Evolutionary conservation across 106 monocot species (phyloP), one percentile per base, ranked within the genome.

Genomic region (Acorus gramineus): DNA sequence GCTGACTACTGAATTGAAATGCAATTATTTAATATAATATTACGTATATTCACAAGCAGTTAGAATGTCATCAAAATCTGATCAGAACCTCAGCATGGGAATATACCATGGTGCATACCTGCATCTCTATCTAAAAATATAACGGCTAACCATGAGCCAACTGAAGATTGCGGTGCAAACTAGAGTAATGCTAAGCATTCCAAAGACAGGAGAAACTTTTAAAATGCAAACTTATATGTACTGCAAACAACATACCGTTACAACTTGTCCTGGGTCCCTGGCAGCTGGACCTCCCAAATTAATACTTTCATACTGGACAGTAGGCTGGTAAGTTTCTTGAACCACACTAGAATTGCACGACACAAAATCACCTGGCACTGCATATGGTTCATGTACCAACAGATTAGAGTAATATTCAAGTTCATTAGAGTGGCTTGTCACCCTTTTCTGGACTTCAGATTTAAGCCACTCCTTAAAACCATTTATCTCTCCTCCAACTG

Each of bases 301-400:
- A 55, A 87, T 82, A 71, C 75, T 84, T 61, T 85, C 66, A 71
- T 66, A 87, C 49, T 82, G 80, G 60, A 88, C 42, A 64, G 61
- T 59, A 28, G 85, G 88, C 57, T 57, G 69, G 63, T 61, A 78
- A 45, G 44, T 52, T 10, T 13, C 51, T 65, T 47, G 62, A 11
- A 53, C 13, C 49, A 70, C 44, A 45, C 6, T 46, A 14, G 42
- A 28, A 28, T 28, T 28, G 28, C 28, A 28, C 28, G 28, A 28
- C 28, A 28, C 28, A 28, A 28, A 28, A 28, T 28, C 28, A 28
- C 28, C 28, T 28, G 1, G 28, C 28, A 28, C 28, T 28, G 28
- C 28, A 28, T 28, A 28, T 28, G 28, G 28, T 28, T 28, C 28
- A 28, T 28, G 48, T 7, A 83, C 63, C 42, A 65, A 56, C 52